Evolutionary conservation across 768 basidiomycete species (phyloP).

Genomic region (Polyporus arcularius): DNA sequence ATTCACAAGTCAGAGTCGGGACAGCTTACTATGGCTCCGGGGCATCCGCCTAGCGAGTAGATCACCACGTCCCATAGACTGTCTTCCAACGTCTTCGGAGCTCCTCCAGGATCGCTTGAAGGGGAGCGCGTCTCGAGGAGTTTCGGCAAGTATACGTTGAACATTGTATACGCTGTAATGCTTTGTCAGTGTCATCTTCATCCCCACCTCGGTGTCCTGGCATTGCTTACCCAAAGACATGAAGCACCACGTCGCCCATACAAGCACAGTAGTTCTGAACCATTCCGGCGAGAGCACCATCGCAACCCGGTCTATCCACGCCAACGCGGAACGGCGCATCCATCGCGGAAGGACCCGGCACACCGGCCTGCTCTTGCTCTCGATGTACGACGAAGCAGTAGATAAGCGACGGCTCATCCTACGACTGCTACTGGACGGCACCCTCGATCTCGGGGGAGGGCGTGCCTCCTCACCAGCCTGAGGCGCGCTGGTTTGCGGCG

Average conservation of each 20-base stretch:
- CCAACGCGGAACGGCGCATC: slow-evolving; percentile 59
- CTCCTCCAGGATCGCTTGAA: slow-evolving; percentile 16
- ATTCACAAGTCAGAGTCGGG: not conserved
- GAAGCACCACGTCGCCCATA: slow-evolving; percentile 77
- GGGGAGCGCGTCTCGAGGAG: slow-evolving; percentile 64
- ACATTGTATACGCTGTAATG: slow-evolving; percentile 77
- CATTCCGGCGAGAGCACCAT: slow-evolving; percentile 78
- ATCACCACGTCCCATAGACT: slow-evolving; percentile 86
- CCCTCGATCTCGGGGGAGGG: not conserved
- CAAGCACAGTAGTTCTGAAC: slow-evolving; percentile 71
- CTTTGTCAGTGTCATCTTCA: not conserved
- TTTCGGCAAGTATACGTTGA: slow-evolving; percentile 90
- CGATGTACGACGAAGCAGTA: slow-evolving; percentile 44
- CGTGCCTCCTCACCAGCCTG: not conserved
- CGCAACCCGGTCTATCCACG: slow-evolving; percentile 67
- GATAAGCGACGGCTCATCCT: slow-evolving; percentile 16
- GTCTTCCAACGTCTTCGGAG: slow-evolving; percentile 52
- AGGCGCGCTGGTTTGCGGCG: not conserved
- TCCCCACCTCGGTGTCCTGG: too few species aligned
- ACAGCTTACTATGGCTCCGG: slow-evolving; percentile 72
- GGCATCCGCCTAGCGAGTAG: slow-evolving; percentile 82
- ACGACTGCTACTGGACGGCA: not conserved
- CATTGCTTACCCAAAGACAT: slow-evolving; percentile 68
- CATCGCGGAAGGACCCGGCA: slow-evolving; percentile 52
- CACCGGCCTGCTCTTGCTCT: slow-evolving; percentile 37